phyloP scores from a whole-genome alignment of 2,329 filamentous ascomycete species.

The Blumeria hordei region DNA sequence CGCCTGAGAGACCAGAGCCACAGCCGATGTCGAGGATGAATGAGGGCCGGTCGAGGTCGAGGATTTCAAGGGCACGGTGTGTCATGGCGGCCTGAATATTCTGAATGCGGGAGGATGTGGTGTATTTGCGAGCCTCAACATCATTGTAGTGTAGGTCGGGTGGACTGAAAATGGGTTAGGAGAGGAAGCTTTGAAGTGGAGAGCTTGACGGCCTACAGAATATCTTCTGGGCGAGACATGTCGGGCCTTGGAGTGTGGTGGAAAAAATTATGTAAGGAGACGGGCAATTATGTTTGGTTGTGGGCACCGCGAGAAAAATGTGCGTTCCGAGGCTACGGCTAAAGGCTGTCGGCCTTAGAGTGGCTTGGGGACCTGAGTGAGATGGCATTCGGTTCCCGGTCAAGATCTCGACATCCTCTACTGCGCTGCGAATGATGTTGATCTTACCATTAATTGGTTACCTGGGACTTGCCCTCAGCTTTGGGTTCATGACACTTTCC shows the following conservation, averaged over 20 bases:
- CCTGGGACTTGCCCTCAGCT: slow-evolving; percentile 64
- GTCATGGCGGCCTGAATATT: slow-evolving; percentile 94
- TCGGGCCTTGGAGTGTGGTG: no score
- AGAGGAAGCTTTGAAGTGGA: slow-evolving; percentile 1
- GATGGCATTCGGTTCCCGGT: neutral
- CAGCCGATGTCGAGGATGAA: slow-evolving; percentile 93
- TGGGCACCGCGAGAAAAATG: neutral
- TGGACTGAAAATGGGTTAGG: slow-evolving; percentile 28
- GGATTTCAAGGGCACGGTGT: slow-evolving; percentile 71
- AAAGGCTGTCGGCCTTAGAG: neutral
- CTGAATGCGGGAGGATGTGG: slow-evolving; percentile 82
- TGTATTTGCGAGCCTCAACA: slow-evolving; percentile 88
- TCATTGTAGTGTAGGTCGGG: slow-evolving; percentile 98
- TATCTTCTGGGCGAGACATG: slow-evolving; percentile 96
- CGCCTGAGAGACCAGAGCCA: slow-evolving; percentile 79
- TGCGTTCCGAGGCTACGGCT: neutral
- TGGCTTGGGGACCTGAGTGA: neutral
- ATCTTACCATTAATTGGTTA: slow-evolving; percentile 85
- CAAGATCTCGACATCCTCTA: no score
- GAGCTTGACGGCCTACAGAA: slow-evolving; percentile 34
- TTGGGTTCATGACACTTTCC: slow-evolving; percentile 79
- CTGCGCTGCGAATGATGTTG: slow-evolving; percentile 35
- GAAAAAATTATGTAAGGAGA: no score
- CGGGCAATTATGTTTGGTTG: slow-evolving; percentile 9
- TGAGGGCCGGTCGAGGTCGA: slow-evolving; percentile 55